Evolutionary conservation across 495 filamentous ascomycete species (phyloP).

Genomic region (Penicillium paradoxum): DNA sequence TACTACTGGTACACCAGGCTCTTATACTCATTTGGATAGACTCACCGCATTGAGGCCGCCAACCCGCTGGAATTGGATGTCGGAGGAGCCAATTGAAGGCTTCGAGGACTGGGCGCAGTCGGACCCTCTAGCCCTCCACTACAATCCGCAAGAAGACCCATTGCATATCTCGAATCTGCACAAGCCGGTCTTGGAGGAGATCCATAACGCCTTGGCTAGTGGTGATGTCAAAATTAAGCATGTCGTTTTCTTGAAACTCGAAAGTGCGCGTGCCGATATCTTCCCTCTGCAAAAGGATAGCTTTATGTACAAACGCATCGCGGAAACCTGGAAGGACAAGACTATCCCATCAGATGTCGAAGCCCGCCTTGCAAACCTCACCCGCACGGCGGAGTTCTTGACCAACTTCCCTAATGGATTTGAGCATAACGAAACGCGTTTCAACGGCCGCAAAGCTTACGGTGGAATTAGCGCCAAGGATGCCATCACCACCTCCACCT

Average conservation of each 20-base stretch:
- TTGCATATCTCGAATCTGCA: conserved; percentile 45
- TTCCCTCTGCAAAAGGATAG: conserved; percentile 45
- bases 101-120: conserved; percentile 33
- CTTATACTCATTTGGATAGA: conserved; percentile 22
- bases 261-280: conserved; percentile 46
- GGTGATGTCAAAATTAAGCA: conserved; percentile 45
- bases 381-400: conserved; percentile 37
- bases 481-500: conserved; percentile 41
- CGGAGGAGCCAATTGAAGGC: conserved; percentile 20
- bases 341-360: conserved; percentile 26
- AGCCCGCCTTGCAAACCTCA: conserved; percentile 35
- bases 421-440: conserved; percentile 14
- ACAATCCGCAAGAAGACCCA: conserved; percentile 36
- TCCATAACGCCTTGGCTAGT: conserved; percentile 28
- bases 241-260: conserved; percentile 43
- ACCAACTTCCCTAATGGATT: conserved; percentile 42
- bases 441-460: conserved; percentile 22
- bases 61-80: conserved; percentile 28
- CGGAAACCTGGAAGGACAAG: conserved; percentile 26
- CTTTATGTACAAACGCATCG: conserved; percentile 37
- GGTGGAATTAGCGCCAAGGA: conserved; percentile 44
- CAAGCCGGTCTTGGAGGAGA: conserved; percentile 30
- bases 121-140: conserved; percentile 24
- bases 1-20: conserved; percentile 14
- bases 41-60: conserved; percentile 21